Base-by-base conservation (phyloP, 2,329 filamentous ascomycete species). In the Neopestalotiopsis sp. region DNA sequence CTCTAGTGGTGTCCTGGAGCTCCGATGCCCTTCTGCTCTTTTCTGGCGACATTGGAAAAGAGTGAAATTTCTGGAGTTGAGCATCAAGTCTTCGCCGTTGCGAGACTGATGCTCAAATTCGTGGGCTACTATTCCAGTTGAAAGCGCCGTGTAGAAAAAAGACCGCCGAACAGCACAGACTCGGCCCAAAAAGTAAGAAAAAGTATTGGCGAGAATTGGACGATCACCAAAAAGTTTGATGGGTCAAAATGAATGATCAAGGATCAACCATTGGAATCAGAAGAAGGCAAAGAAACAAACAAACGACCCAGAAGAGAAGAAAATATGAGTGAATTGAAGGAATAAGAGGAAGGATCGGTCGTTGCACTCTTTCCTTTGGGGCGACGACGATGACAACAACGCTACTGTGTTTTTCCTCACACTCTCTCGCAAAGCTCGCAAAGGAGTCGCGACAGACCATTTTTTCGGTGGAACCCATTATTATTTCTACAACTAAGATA, bases 401-500 rank as follows among this genome's bases (percentile, higher is more conserved):
- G 20, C 45, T 53, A 53, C 45, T 17, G 45, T 17, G 6, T n/a
- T 53, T 53, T 9, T 53, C n/a, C n/a, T 53, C n/a, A n/a, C 9
- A 24, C 9, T 20, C n/a, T 53, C 34, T 38, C 34, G 24, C 24
- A 28, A 28, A 28, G 24, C 24, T 38, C 45, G 20, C 45, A 53
- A 53, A 53, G 45, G 45, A 53, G 17, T 53, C 45, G 45, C 45
- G 45, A 53, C 45, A 53, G 45, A 53, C 45, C 45, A 17, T 24
- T 53, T 53, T 38, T 38, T 10, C 34, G 32, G 32, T 62, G 59
- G 59, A 62, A 62, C 59, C 59, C n/a, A 53, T 24, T 20, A 38
- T 38, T 38, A 38, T 53, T 53, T 53, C 45, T 53, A 53, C 45
- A 53, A 53, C 45, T 17, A 53, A 53, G 6, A 53, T 38, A 53